Evolutionary conservation across 306 rosid species (phyloP), one percentile per base, ranked within the genome.

Genomic region (Ziziphus jujuba): DNA sequence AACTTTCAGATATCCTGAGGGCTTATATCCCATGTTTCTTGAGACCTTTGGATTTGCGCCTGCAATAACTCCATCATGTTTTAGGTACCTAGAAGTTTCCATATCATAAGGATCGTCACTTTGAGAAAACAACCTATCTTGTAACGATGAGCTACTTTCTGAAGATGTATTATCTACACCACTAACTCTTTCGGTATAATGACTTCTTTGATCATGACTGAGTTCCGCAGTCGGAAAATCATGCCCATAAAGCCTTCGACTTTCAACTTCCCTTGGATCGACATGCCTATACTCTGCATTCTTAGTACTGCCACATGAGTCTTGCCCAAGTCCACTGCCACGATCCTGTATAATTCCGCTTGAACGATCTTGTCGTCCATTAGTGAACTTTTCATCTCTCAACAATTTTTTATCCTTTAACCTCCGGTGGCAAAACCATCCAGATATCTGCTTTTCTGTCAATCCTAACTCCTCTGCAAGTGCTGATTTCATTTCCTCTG

Each of bases 401-500:
- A 60, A 69, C 81, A 82, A 65, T 78, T 86, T 81, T 82, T 90
- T 93, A 75, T 93, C 99, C 73, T 93, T 93, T 75, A 93, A 81
- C 75, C 99, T 80, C 82, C 99, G 87, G 83, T 93, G 99, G 83
- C 99, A 93, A 84, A 93, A 90, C 99, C 99, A 93, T 74, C 99
- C 99, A 72, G 99, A 90, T 60, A 93, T 75, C 84, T 93, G 99
- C 77, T 93, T 90, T 80, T 88, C 97, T 61, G 99, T 84, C 85
- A 93, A 75, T 44, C 83, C 89, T 76, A 90, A 74, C 79, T 80
- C 79, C 61, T 75, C 97, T 1, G 96, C 85, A 73, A 93, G 82
- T 64, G 79, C 84, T 66, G 59, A 53, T 73, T 88, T 93, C 91
- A 88, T 85, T 79, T 90, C 96, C 75, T 93, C 99, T 1, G 91